Evolutionary conservation across 2,329 filamentous ascomycete species (phyloP).

Genomic region (Colletotrichum sp.): DNA sequence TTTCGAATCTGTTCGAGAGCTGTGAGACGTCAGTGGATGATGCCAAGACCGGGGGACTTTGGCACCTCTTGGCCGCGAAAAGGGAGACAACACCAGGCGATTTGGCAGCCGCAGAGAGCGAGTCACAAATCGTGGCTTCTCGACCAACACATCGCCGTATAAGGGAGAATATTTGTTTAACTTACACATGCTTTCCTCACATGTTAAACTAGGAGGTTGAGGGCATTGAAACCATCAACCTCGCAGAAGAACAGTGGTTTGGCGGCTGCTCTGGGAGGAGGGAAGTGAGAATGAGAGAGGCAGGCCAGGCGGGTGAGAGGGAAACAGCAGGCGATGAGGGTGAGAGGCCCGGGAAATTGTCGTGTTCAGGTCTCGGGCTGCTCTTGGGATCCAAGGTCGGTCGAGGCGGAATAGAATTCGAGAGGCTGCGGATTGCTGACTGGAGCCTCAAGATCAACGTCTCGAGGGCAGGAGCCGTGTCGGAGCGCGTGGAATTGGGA

Average conservation of each 20-base stretch:
- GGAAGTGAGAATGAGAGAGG: background rate
- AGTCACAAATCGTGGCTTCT: background rate
- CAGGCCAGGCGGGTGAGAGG: background rate
- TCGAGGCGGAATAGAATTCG: background rate
- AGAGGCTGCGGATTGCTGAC: background rate
- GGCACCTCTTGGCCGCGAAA: constrained; percentile 30
- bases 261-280: background rate
- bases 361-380: background rate
- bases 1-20: constrained; percentile 56
- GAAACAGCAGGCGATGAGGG: background rate
- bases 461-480: background rate
- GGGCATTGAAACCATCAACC: constrained; percentile 21
- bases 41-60: constrained; percentile 36
- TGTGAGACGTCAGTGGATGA: constrained; percentile 40
- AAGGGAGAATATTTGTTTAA: constrained; percentile 7
- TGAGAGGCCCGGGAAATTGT: background rate
- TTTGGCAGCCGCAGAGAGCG: background rate
- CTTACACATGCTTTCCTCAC: constrained; percentile 50
- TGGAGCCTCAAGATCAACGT: background rate
- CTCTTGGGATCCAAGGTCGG: background rate
- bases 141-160: background rate
- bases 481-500: background rate
- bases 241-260: background rate
- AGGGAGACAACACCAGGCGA: background rate
- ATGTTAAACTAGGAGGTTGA: constrained; percentile 36